These are phyloP conservation scores for Suillus sp. DNA, from an alignment of 768 basidiomycete species.

Conservation along the genomic window DNA sequence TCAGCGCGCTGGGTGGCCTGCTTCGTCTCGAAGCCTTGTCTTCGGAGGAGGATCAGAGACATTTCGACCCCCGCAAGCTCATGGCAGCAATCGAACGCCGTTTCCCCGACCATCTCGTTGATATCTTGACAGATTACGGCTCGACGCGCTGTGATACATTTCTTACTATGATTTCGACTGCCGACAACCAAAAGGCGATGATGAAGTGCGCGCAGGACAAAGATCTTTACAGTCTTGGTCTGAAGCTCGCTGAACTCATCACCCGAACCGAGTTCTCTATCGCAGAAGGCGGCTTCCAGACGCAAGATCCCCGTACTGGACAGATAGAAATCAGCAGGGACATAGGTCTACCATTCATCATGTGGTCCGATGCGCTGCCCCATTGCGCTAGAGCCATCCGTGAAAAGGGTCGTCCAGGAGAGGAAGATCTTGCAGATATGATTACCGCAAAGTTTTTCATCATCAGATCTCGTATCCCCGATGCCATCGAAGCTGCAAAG, in stretches of 20 bases:
- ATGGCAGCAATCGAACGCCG: constrained; percentile 43
- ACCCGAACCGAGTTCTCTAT: constrained; percentile 62
- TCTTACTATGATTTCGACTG: constrained; percentile 41
- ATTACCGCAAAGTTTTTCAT: constrained; percentile 63
- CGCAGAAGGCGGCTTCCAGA: constrained; percentile 55
- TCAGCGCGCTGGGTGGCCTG: constrained; percentile 53
- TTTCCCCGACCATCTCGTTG: constrained; percentile 47
- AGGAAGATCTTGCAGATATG: constrained; percentile 61
- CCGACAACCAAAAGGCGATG: constrained; percentile 57
- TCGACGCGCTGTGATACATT: constrained; percentile 47
- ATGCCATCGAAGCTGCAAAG: constrained; percentile 50
- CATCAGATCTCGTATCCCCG: constrained; percentile 48
- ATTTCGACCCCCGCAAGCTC: constrained; percentile 52
- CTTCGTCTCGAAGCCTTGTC: constrained; percentile 49
- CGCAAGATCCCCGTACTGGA: constrained; percentile 45
- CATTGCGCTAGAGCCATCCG: constrained; percentile 60
- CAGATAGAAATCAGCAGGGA: constrained; percentile 39
- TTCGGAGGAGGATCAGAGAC: constrained; percentile 45
- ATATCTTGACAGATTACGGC: constrained; percentile 53
- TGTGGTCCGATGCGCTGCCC: constrained; percentile 62
- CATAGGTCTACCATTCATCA: constrained; percentile 58
- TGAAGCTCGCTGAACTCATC: constrained; percentile 51
- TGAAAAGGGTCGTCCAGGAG: constrained; percentile 38
- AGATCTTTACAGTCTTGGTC: constrained; percentile 54
- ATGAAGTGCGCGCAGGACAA: constrained; percentile 46